Evolutionary conservation across 2,329 filamentous ascomycete genomes (phyloP).

Genomic region (Chaetomium strumarium): DNA sequence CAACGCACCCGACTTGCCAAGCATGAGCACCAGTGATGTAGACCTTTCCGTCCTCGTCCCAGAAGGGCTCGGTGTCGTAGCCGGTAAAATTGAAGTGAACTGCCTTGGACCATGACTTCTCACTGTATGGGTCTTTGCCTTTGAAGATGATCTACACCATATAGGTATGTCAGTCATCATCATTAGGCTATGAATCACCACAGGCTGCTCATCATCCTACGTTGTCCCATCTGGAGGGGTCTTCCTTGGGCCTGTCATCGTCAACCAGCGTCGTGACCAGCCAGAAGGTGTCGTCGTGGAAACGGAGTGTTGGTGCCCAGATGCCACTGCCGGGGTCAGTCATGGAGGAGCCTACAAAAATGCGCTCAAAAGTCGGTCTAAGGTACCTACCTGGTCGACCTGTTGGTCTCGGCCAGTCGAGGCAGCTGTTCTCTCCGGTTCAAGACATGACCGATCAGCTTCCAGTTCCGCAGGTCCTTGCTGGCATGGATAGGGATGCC

Average conservation of each 20-base stretch:
- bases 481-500: slow-evolving; percentile 41
- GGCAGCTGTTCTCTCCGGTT: slow-evolving; percentile 33
- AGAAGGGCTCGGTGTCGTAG: slow-evolving; percentile 51
- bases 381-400: slow-evolving; percentile 29
- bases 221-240: slow-evolving; percentile 35
- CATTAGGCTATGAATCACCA: neutral
- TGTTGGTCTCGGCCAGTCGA: slow-evolving; percentile 27
- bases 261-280: slow-evolving; percentile 29
- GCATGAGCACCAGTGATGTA: slow-evolving; percentile 36
- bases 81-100: slow-evolving; percentile 44
- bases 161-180: neutral
- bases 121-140: slow-evolving; percentile 37
- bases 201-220: slow-evolving; percentile 9
- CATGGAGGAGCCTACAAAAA: neutral
- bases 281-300: slow-evolving; percentile 29
- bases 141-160: slow-evolving; percentile 38
- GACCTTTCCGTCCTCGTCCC: slow-evolving; percentile 48
- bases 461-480: slow-evolving; percentile 39
- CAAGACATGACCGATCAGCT: slow-evolving; percentile 34
- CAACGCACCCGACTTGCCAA: slow-evolving; percentile 20
- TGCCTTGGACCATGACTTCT: slow-evolving; percentile 41
- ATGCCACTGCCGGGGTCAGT: slow-evolving; percentile 25
- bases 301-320: slow-evolving; percentile 30
- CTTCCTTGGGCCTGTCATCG: slow-evolving; percentile 32
- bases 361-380: neutral